Conservation (phyloP, 345 rosid genomes). For the Camelina laxa region DNA sequence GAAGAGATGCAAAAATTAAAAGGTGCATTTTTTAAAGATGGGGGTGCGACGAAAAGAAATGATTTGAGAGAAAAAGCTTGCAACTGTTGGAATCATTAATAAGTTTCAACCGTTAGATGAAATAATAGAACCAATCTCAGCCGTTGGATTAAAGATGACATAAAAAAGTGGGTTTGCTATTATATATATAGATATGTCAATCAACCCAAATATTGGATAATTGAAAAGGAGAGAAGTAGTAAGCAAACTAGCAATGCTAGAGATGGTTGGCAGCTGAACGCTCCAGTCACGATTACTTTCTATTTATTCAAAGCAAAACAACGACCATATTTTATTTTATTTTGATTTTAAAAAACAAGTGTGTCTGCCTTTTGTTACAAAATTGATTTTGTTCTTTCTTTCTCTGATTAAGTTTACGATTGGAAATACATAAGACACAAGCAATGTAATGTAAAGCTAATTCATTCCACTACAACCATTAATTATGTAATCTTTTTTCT, state of each 20-base stretch:
- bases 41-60: no score
- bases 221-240: constrained; percentile 11
- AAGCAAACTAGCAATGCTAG: not conserved
- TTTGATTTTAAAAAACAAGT: not conserved
- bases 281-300: constrained; percentile 35
- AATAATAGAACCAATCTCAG: no score
- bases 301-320: constrained; percentile 32
- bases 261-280: constrained; percentile 31
- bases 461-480: constrained; percentile 11
- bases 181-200: no score
- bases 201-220: no score
- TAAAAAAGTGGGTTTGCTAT: no score
- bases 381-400: not conserved
- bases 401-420: not conserved
- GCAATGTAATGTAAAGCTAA: constrained; percentile 21
- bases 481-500: not conserved
- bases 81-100: no score
- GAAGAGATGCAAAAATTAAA: no score
- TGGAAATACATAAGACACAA: not conserved
- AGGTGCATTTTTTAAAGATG: no score
- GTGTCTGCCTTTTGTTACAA: constrained; percentile 11
- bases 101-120: no score
- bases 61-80: no score
- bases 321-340: not conserved
- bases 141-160: no score